A percentile compares a stretch with the other conserved stretches of the same genome.
Evolutionary conservation across 2,329 filamentous ascomycete genomes (phyloP).

Genomic region (Atkinsonella texensis): DNA sequence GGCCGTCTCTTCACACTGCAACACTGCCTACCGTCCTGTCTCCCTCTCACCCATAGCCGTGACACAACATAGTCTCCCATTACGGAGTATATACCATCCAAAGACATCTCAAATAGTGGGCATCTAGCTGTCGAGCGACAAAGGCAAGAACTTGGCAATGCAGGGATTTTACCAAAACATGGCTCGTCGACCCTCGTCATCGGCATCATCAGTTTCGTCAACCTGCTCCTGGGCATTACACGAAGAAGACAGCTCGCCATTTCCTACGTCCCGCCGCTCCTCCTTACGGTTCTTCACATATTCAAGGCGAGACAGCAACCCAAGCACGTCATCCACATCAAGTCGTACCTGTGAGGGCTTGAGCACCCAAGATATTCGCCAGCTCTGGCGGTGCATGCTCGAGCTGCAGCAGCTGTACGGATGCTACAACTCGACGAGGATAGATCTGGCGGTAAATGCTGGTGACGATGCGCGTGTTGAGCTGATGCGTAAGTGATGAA

Average conservation of each 20-base stretch:
- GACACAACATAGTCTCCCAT: not conserved
- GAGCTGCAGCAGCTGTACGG: conserved; percentile 33
- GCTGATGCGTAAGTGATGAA: conserved; percentile 30
- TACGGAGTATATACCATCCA: not conserved
- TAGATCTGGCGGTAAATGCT: conserved; percentile 32
- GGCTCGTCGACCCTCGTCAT: conserved; percentile 1
- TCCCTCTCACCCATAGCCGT: too few relatives aligned
- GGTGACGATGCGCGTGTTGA: conserved; percentile 26
- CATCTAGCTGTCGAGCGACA: not conserved
- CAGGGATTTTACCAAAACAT: not conserved
- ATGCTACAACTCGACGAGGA: conserved; percentile 37
- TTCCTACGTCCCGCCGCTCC: conserved; percentile 15
- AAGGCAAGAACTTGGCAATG: not conserved
- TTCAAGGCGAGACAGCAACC: conserved; percentile 3
- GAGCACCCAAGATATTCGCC: conserved; percentile 26
- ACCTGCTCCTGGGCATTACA: not conserved
- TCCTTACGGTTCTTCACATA: conserved; percentile 6
- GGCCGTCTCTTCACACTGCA: too few relatives aligned
- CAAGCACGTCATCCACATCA: conserved; percentile 8
- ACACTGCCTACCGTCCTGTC: too few relatives aligned
- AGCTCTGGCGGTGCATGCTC: conserved; percentile 37
- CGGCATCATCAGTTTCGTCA: conserved; percentile 4
- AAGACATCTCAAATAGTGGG: not conserved
- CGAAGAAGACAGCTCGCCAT: conserved; percentile 2
- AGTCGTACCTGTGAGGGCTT: conserved; percentile 21